These are phyloP conservation scores for Didymosphaeria variabile DNA, from an alignment of 2,329 filamentous ascomycete genomes.

Conservation along the genomic window DNA sequence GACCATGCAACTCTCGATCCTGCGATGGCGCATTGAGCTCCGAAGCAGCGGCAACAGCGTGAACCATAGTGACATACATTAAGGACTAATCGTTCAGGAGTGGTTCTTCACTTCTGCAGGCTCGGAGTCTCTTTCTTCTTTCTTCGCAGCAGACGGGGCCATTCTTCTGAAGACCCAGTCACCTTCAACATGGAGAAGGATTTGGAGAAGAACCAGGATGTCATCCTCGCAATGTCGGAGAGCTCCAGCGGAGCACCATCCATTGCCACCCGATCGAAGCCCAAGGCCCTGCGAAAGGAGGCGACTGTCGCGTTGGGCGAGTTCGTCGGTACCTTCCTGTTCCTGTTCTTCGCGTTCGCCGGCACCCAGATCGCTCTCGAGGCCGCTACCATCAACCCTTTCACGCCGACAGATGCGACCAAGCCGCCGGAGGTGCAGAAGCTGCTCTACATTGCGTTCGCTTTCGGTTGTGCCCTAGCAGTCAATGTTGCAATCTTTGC, in stretches of 20 bases:
- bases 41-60: neutral
- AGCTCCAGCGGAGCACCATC: neutral
- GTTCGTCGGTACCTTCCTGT: slow-evolving; percentile 58
- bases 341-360: slow-evolving; percentile 49
- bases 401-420: slow-evolving; percentile 21
- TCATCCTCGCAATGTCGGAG: neutral
- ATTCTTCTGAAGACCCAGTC: neutral
- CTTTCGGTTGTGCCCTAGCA: slow-evolving; percentile 45
- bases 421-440: slow-evolving; percentile 29
- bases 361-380: slow-evolving; percentile 60
- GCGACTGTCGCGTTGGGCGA: slow-evolving; percentile 49
- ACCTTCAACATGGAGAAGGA: neutral
- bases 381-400: slow-evolving; percentile 43
- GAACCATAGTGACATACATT: neutral
- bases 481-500: slow-evolving; percentile 50
- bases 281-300: slow-evolving; percentile 21
- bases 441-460: slow-evolving; percentile 49
- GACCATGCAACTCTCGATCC: neutral
- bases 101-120: neutral
- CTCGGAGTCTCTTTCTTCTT: neutral
- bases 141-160: neutral
- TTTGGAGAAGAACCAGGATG: slow-evolving; percentile 1
- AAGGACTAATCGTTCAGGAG: too few relatives aligned
- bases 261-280: neutral
- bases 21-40: neutral